phyloP scores from a whole-genome alignment of 1,284 basidiomycete genomes.

The Leccinum solheimii region DNA sequence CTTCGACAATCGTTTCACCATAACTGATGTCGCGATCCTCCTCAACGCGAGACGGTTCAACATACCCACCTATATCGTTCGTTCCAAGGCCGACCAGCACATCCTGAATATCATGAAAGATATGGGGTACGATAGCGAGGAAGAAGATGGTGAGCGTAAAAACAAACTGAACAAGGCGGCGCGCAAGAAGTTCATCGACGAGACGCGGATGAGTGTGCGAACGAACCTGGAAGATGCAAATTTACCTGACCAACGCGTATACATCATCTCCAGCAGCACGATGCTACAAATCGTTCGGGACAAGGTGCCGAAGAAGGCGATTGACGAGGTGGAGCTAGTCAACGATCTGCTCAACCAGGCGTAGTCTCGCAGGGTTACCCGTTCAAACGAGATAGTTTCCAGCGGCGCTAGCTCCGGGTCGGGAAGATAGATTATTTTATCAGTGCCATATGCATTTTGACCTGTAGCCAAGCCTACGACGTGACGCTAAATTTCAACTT shows the following conservation, averaged over 20 bases:
- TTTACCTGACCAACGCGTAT: slow-evolving; percentile 10
- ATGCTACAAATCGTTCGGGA: not conserved
- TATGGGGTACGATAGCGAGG: slow-evolving; percentile 7
- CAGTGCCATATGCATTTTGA: not conserved
- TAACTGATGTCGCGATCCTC: not conserved
- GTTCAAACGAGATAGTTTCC: not conserved
- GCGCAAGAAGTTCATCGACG: slow-evolving; percentile 7
- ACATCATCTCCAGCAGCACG: slow-evolving; percentile 11
- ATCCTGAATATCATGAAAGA: slow-evolving; percentile 10
- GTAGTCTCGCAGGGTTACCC: not conserved
- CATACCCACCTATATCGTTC: not conserved
- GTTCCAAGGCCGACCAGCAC: slow-evolving; percentile 9
- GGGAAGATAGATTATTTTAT: not conserved
- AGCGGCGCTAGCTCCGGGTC: not conserved
- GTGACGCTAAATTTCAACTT: not conserved
- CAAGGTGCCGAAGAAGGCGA: slow-evolving; percentile 10
- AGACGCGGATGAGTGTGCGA: slow-evolving; percentile 8
- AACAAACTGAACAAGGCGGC: slow-evolving; percentile 3
- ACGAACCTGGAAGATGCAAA: slow-evolving; percentile 6
- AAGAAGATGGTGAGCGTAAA: slow-evolving; percentile 3
- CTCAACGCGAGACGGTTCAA: not conserved
- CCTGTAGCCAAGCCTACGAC: not conserved
- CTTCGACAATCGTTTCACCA: not conserved
- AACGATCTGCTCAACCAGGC: slow-evolving; percentile 1
- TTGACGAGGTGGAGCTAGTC: slow-evolving; percentile 11